Evolutionary conservation across 2,329 filamentous ascomycete genomes (phyloP).

Genomic region (Ceratocystis cacaofunesta): DNA sequence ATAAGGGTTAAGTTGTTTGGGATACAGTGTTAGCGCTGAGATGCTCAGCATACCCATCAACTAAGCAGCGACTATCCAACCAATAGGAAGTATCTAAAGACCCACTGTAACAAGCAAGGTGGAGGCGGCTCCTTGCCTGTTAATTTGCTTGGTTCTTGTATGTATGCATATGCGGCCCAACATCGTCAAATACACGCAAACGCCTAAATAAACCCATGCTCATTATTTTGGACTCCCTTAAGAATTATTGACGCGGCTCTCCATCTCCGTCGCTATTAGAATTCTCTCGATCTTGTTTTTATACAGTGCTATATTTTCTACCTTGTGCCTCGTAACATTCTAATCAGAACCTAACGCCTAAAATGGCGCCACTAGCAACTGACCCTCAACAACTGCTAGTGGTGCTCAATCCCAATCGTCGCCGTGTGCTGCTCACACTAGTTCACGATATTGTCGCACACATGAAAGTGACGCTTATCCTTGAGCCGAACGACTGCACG

Average conservation of each 20-base stretch:
- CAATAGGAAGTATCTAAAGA: too few species aligned
- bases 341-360: constrained; percentile 5
- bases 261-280: not conserved
- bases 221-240: not conserved
- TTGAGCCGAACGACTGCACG: constrained; percentile 12
- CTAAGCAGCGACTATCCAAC: too few species aligned
- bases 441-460: constrained; percentile 37
- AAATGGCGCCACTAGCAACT: constrained; percentile 39
- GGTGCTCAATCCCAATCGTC: constrained; percentile 36
- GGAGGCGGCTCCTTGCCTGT: too few species aligned
- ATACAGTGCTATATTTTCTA: not conserved
- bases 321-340: not conserved
- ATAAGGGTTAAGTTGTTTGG: too few species aligned
- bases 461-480: constrained; percentile 38
- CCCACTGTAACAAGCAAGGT: too few species aligned
- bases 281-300: not conserved
- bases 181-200: not conserved
- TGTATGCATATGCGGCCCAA: too few species aligned
- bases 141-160: too few species aligned
- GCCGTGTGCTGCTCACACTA: constrained; percentile 36
- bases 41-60: too few species aligned
- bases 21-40: too few species aligned
- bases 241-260: not conserved
- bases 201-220: not conserved
- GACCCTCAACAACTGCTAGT: constrained; percentile 42